Percentiles rank a stretch among this genome's conserved stretches.
Evolutionary conservation across 2,329 filamentous ascomycete genomes (phyloP).

Genomic region (Hymenoscyphus occultus): DNA sequence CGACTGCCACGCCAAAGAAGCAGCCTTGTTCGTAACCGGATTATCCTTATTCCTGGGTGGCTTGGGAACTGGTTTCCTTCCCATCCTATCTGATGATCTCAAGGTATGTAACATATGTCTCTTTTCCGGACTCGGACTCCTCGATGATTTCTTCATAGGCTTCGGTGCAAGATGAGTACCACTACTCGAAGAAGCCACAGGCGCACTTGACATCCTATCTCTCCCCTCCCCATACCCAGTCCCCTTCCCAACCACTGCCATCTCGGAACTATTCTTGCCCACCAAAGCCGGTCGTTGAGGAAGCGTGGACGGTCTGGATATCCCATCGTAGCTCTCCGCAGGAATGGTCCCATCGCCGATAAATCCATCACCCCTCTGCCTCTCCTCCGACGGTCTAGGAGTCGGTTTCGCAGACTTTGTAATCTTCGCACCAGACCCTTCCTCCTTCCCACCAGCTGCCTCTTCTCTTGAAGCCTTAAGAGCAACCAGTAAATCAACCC

Average conservation of each 20-base stretch:
- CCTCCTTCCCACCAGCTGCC: constrained; percentile 24
- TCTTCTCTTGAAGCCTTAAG: constrained; percentile 63
- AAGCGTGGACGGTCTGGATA: constrained; percentile 62
- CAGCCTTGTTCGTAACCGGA: constrained; percentile 59
- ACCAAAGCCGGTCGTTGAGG: constrained; percentile 52
- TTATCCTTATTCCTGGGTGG: constrained; percentile 43
- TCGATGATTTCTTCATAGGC: constrained; percentile 38
- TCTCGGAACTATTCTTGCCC: constrained; percentile 51
- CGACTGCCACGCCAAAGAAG: constrained; percentile 55
- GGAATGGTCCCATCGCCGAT: constrained; percentile 81
- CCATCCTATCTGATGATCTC: constrained; percentile 46
- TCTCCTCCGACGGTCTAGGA: constrained; percentile 32
- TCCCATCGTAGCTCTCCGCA: constrained; percentile 72
- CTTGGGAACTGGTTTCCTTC: constrained; percentile 43
- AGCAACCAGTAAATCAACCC: constrained; percentile 83
- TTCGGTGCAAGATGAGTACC: constrained; percentile 19
- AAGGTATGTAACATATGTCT: constrained; percentile 59
- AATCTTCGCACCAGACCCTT: constrained; percentile 25
- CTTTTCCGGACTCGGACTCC: constrained; percentile 58
- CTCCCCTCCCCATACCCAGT: constrained; percentile 18
- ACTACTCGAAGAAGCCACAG: constrained; percentile 18
- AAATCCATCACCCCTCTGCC: constrained; percentile 48
- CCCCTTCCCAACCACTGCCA: constrained; percentile 39
- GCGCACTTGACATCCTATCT: constrained; percentile 21
- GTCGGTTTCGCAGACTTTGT: constrained; percentile 37